These are phyloP conservation scores for Aspergillus arachidicola DNA, from an alignment of 2,329 filamentous ascomycete genomes.

Conservation along the genomic window DNA sequence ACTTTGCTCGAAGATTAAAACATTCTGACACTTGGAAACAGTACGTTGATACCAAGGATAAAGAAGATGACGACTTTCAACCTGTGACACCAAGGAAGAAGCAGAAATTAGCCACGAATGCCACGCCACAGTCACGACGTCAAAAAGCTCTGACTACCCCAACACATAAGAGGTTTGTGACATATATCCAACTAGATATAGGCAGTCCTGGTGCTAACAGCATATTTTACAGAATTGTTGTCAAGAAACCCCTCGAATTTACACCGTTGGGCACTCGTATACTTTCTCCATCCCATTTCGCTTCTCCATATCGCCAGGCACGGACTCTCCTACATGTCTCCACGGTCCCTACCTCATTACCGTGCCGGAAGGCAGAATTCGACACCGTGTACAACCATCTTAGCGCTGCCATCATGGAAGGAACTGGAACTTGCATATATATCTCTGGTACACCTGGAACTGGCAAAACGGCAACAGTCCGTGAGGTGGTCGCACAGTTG, in stretches of 20 bases:
- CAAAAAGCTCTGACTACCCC: conserved; percentile 59
- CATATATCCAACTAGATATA: conserved; percentile 23
- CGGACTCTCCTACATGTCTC: conserved; percentile 89
- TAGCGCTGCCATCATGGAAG: conserved; percentile 90
- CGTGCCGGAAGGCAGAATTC: conserved; percentile 91
- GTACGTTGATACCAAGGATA: conserved; percentile 44
- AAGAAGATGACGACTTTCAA: conserved; percentile 33
- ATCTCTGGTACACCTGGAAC: conserved; percentile 98
- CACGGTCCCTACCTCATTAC: conserved; percentile 83
- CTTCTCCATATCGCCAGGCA: conserved; percentile 88
- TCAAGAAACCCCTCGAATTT: conserved; percentile 91
- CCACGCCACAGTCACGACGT: conserved; percentile 46
- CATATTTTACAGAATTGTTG: conserved; percentile 54
- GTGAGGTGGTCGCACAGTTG: conserved; percentile 87
- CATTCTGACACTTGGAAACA: conserved; percentile 19
- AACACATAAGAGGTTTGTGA: conserved; percentile 60
- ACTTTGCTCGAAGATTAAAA: background rate
- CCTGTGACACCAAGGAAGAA: conserved; percentile 60
- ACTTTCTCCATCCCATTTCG: conserved; percentile 72
- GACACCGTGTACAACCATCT: conserved; percentile 89
- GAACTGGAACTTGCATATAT: conserved; percentile 94
- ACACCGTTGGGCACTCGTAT: conserved; percentile 90
- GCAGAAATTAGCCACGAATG: conserved; percentile 52
- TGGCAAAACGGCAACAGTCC: conserved; percentile 94
- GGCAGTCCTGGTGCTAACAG: conserved; percentile 19